These are phyloP conservation scores for Cutaneotrichosporon cutaneum DNA, from an alignment of 1,284 basidiomycete genomes.

Conservation along the genomic window DNA sequence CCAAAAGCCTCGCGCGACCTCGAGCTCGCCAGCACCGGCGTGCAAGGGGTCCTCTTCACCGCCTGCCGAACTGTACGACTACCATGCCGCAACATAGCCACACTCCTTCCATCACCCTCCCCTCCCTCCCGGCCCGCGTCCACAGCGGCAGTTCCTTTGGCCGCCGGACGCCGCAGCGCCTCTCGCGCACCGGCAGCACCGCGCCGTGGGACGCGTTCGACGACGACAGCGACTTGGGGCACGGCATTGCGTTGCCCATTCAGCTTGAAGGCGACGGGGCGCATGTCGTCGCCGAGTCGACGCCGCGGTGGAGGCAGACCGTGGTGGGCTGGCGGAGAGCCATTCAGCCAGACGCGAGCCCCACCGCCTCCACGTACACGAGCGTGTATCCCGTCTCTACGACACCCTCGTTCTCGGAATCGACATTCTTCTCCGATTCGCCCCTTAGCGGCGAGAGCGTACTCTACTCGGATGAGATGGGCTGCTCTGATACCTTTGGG, in stretches of 20 bases:
- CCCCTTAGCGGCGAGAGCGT: neutral
- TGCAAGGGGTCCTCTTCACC: neutral
- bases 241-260: neutral
- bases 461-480: neutral
- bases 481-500: neutral
- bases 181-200: neutral
- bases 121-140: neutral
- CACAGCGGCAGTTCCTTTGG: neutral
- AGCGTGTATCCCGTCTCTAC: slow-evolving; percentile 4
- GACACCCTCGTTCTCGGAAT: neutral
- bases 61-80: neutral
- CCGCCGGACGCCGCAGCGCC: neutral
- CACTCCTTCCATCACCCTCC: slow-evolving; percentile 5
- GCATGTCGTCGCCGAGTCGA: neutral
- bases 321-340: neutral
- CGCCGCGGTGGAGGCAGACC: neutral
- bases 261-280: neutral
- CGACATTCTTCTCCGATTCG: neutral
- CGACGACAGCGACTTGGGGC: neutral
- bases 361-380: slow-evolving; percentile 4
- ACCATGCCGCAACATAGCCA: neutral
- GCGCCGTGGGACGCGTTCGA: neutral
- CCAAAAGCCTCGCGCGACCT: neutral
- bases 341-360: neutral
- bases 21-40: neutral